A percentile compares a stretch with the other conserved stretches of the same genome.
These are phyloP conservation scores for Mollisiaceae sp. DNA, from an alignment of 2,329 filamentous ascomycete species.

Conservation along the genomic window DNA sequence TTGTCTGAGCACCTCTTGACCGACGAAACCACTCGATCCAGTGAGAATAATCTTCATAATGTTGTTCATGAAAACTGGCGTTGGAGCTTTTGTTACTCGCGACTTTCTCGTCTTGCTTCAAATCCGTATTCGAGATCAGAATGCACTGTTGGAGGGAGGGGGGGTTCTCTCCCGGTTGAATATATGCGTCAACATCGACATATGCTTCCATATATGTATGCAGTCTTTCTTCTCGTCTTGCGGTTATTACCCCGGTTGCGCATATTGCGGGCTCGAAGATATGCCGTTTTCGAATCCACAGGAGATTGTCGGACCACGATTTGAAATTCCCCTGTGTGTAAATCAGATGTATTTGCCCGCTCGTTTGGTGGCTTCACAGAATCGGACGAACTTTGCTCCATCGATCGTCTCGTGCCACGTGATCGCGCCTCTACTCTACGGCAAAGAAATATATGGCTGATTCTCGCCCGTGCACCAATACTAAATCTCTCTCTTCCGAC, in stretches of 20 bases:
- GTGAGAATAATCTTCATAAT: slow-evolving; percentile 62
- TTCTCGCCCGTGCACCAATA: too few relatives aligned
- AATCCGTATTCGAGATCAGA: background rate
- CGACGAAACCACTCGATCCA: slow-evolving; percentile 62
- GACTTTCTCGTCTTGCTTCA: background rate
- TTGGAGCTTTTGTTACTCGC: background rate
- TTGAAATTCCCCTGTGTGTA: background rate
- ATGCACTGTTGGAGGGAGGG: too few relatives aligned
- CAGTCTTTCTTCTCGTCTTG: background rate
- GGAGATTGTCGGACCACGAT: background rate
- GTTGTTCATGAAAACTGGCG: background rate
- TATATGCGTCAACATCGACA: background rate
- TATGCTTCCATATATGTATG: background rate
- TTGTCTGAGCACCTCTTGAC: slow-evolving; percentile 56
- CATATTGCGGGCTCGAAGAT: background rate
- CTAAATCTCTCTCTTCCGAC: too few relatives aligned
- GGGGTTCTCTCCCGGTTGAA: background rate
- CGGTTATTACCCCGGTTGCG: background rate
- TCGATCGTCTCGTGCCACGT: background rate
- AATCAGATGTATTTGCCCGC: background rate
- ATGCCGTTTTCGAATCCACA: background rate
- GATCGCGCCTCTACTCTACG: background rate
- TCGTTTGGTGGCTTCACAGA: background rate
- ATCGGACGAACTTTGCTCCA: background rate
- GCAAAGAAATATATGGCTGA: too few relatives aligned